Conservation (phyloP, 345 rosid genomes). For the Brassica carinata region DNA sequence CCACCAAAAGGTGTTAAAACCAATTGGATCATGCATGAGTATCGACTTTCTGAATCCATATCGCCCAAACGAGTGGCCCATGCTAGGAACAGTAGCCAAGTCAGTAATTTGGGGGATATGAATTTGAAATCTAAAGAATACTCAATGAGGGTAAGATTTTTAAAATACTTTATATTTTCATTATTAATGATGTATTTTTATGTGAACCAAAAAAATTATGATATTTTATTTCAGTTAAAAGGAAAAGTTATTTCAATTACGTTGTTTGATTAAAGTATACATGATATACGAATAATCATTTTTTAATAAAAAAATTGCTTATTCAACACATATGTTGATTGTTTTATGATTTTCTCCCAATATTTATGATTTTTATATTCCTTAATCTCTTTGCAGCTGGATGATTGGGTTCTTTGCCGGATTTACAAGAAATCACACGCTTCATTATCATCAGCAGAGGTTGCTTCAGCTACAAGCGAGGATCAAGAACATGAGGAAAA, state of each 20-base stretch:
- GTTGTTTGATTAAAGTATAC: neutral
- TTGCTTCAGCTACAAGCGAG: conserved; percentile 41
- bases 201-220: neutral
- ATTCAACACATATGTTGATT: neutral
- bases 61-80: conserved; percentile 28
- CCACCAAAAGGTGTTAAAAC: conserved; percentile 95
- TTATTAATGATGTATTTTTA: neutral
- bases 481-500: conserved; percentile 70
- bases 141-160: conserved; percentile 82
- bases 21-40: conserved; percentile 99
- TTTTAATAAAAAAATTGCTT: neutral
- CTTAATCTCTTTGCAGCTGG: conserved; percentile 53
- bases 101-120: conserved; percentile 32
- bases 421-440: conserved; percentile 80
- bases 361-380: neutral
- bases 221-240: neutral
- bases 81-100: conserved; percentile 29
- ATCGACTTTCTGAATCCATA: conserved; percentile 61
- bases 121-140: conserved; percentile 60
- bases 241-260: neutral
- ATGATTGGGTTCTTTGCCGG: conserved; percentile 99
- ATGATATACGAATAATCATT: neutral
- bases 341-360: neutral
- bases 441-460: conserved; percentile 45
- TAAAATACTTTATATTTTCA: neutral